Base-by-base conservation (phyloP, 2,329 filamentous ascomycete genomes). In the Neofusicoccum ribis region DNA sequence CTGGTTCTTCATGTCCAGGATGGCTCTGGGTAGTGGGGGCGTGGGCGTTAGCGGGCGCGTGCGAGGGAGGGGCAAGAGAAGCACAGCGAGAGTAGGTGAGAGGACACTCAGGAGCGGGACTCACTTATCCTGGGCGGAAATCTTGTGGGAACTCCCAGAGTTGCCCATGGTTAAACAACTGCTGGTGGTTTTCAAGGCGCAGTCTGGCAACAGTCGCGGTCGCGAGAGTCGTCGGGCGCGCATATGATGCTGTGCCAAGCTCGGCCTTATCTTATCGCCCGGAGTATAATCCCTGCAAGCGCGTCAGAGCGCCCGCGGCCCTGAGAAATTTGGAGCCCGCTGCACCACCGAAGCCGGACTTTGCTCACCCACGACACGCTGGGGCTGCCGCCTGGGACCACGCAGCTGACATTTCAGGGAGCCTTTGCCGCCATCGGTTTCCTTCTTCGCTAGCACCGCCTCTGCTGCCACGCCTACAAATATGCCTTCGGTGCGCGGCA, bases 1-100 rank as follows among this genome's bases (percentile, higher is more conserved):
- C 82, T 98, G 94, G 80, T 88, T 92, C 83, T 98, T 98, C 82
- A 98, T 91, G 81, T 98, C 93, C 74, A 98, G 90, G 79, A 98
- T 97, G 67, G 94, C 94, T 82, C 93, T 97, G 76, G 41, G 54
- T 60, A 60, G 43, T 49, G 34, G 43, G 50, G 36, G 60, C 31
- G 65, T 60, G 64, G 68, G 63, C 54, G 47, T 65, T 41, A 66
- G 64, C 58, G 39, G 23, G 46, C 37, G 41, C 15, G 47, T 43
- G 43, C 51, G 23, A 31, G 15, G 43, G 15, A 17, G 23, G 20
- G 51, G 63, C 54, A 64, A 56, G 15, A 8, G 34, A n/a, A 56
- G 47, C 14, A 50, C 60, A 14, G 65, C 49, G 39, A 44, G 64
- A 17, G 49, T 64, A 60, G 71, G 47, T 71, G 68, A 51, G 49